Conservation (phyloP, 768 basidiomycete genomes). For the Suillus paluster region DNA sequence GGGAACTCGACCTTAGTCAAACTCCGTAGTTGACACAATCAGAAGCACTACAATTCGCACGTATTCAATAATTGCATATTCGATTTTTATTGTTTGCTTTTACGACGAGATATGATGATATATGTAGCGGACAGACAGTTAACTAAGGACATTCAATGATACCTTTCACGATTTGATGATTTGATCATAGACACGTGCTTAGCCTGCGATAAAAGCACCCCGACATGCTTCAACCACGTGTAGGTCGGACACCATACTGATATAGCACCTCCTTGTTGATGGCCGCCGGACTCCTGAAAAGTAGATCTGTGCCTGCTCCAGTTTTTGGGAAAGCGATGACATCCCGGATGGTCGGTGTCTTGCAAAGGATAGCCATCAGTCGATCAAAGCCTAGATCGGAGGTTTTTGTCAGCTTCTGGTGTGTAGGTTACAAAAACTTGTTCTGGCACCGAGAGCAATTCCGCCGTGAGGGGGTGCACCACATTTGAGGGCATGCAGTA, state of each 20-base stretch:
- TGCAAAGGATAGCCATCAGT: conserved; percentile 88
- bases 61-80: conserved; percentile 15
- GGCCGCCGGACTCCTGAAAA: conserved; percentile 86
- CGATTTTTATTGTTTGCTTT: conserved; percentile 10
- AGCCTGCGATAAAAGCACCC: conserved; percentile 1
- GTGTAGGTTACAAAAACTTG: conserved; percentile 19
- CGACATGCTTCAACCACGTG: conserved; percentile 13
- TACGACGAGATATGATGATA: neutral
- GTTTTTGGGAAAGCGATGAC: conserved; percentile 98
- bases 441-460: conserved; percentile 78
- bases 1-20: conserved; percentile 21
- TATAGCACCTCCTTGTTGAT: conserved; percentile 54
- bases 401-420: conserved; percentile 13
- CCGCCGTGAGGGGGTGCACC: conserved; percentile 97
- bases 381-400: conserved; percentile 81
- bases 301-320: conserved; percentile 77
- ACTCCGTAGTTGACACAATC: conserved; percentile 17
- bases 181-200: conserved; percentile 9
- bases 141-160: neutral
- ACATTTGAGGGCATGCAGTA: conserved; percentile 83
- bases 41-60: conserved; percentile 28
- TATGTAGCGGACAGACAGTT: neutral
- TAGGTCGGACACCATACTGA: conserved; percentile 65
- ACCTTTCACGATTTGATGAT: conserved; percentile 13
- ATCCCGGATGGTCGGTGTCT: conserved; percentile 86